A percentile compares a stretch with the other conserved stretches of the same genome.
These are phyloP conservation scores for Lipomyces starkeyi DNA, from an alignment of 805 yeast species.

Conservation along the genomic window DNA sequence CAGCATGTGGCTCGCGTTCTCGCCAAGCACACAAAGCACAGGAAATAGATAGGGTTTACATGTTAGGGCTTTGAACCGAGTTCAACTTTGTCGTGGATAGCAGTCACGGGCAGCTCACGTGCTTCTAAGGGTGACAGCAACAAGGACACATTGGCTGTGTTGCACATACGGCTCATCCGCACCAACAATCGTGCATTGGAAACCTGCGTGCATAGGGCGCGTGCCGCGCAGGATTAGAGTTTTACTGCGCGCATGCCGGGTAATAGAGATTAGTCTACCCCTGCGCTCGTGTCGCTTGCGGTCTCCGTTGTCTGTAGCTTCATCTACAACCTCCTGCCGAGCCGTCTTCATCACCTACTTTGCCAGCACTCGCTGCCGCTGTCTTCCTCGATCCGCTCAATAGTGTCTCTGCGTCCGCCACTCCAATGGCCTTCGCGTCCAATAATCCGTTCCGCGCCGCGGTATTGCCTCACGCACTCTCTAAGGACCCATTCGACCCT, in stretches of 20 bases:
- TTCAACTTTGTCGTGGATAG: too few relatives aligned
- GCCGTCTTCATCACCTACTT: not conserved
- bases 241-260: not conserved
- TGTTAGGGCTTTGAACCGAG: too few relatives aligned
- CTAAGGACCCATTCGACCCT: conserved; percentile 10
- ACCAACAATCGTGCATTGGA: not conserved
- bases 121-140: too few relatives aligned
- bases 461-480: conserved; percentile 17
- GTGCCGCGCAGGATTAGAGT: not conserved
- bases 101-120: too few relatives aligned
- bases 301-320: not conserved
- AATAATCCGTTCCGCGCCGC: conserved; percentile 37
- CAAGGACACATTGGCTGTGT: too few relatives aligned
- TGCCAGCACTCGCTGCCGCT: not conserved
- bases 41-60: too few relatives aligned
- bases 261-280: not conserved
- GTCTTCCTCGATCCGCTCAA: not conserved
- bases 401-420: not conserved
- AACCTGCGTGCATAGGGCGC: not conserved
- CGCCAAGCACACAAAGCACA: too few relatives aligned
- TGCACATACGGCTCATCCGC: not conserved
- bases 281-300: not conserved
- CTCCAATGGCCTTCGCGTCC: conserved; percentile 31
- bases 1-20: not conserved
- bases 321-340: not conserved